Conservation (phyloP, 1,284 basidiomycete genomes). For the Sporisorium exsertum region DNA sequence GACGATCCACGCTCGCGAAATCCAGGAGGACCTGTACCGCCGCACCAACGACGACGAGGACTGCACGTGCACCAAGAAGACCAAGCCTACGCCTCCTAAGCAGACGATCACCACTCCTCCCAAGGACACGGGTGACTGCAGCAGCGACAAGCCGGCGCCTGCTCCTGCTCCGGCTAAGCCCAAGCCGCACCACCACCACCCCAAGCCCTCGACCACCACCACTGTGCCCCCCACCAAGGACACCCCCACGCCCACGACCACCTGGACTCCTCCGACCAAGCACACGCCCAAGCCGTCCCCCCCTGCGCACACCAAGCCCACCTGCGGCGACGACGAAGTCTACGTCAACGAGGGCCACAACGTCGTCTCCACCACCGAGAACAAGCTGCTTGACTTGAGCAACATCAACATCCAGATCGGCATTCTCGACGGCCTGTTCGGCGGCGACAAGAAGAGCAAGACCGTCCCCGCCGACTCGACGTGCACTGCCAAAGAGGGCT, state of each 20-base stretch:
- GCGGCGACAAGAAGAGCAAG: conserved; percentile 25
- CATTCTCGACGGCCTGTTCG: conserved; percentile 30
- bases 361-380: conserved; percentile 40
- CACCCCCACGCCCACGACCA: background rate
- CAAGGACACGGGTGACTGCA: background rate
- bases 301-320: conserved; percentile 11
- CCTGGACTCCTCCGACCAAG: conserved; percentile 1
- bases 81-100: conserved; percentile 33
- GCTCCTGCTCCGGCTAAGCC: conserved; percentile 4
- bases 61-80: conserved; percentile 53
- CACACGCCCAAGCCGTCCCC: conserved; percentile 15
- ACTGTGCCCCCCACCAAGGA: background rate
- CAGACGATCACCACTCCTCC: conserved; percentile 13
- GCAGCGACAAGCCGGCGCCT: conserved; percentile 11
- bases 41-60: conserved; percentile 46
- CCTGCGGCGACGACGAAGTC: conserved; percentile 27
- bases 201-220: conserved; percentile 10
- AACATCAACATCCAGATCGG: conserved; percentile 37
- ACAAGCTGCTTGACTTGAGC: conserved; percentile 45
- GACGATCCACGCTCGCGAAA: conserved; percentile 44
- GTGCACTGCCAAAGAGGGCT: conserved; percentile 31
- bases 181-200: conserved; percentile 10
- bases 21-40: conserved; percentile 38
- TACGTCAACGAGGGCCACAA: conserved; percentile 54
- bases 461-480: conserved; percentile 27